Base-by-base conservation (phyloP, 306 rosid genomes). In the Castanea crenata region DNA sequence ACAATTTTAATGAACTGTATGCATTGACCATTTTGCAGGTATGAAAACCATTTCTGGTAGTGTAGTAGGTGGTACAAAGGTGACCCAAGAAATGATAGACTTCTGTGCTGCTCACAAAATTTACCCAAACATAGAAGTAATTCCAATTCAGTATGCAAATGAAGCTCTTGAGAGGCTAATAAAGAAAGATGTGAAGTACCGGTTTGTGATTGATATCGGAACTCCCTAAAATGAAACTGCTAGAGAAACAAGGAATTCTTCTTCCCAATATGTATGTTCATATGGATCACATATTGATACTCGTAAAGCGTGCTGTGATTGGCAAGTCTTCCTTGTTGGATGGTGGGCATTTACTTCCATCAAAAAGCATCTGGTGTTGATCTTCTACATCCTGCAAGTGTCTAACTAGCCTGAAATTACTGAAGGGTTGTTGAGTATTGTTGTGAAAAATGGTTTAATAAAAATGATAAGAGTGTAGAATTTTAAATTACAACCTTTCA, bases 121-220 rank as follows among this genome's bases (percentile, higher is more conserved):
- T 73, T 65, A 91, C 73, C 97, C 97, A 25, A 83, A 78, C 29
- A 91, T 92, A 68, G 97, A 94, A 84, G 84, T 94, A 71, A 67
- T 94, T 81, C 97, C 93, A 38, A 91, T 94, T 52, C 90, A 91
- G 18, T 88, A 87, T 78, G 88, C 88, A 15, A 91, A 87, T 74
- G 98, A 94, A 85, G 98, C 97, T n/a, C 83, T 94, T 71, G 90
- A 91, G 62, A 90, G 98, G 90, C 79, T 94, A 27, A 56, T 86
- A 54, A 90, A 88, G 51, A 91, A 76, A 55, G 95, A 94, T 46
- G 91, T 92, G 62, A 88, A 94, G 75, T 88, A 91, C 82, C 83
- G 97, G 51, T 92, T 92, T 87, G 97, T 94, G 54, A 92, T 94
- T 55, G 98, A 94, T 74, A 86, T 94, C 32, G 89, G 21, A 90